A percentile compares a stretch with the other conserved stretches of the same genome.
Evolutionary conservation across 1,284 basidiomycete genomes (phyloP).

Genomic region (Pseudozyma sp.): DNA sequence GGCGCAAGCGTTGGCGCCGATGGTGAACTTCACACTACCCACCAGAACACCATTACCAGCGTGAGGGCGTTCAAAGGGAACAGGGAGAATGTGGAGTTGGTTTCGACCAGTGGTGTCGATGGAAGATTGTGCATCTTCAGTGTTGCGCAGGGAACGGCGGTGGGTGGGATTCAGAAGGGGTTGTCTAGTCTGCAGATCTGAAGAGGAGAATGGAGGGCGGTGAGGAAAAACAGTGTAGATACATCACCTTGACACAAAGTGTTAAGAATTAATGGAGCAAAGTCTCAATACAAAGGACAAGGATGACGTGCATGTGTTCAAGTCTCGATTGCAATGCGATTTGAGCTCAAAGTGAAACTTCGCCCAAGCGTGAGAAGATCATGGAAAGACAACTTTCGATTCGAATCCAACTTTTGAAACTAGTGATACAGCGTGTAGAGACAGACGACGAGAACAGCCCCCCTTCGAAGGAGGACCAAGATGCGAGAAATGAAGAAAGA

Average conservation of each 20-base stretch:
- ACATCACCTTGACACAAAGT: no score
- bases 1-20: slow-evolving; percentile 78
- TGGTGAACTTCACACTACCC: slow-evolving; percentile 77
- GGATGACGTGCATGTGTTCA: no score
- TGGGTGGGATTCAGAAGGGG: slow-evolving; percentile 57
- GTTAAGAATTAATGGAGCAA: no score
- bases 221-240: background rate
- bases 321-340: no score
- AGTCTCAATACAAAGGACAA: no score
- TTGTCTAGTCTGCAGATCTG: slow-evolving; percentile 55
- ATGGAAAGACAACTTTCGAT: no score
- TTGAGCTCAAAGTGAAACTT: no score
- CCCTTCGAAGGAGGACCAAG: no score
- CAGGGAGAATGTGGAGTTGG: slow-evolving; percentile 74
- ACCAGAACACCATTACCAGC: slow-evolving; percentile 98
- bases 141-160: slow-evolving; percentile 70
- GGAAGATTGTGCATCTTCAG: slow-evolving; percentile 94
- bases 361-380: no score
- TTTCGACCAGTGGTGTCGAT: slow-evolving; percentile 95
- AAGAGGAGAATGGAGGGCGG: background rate
- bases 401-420: slow-evolving; percentile 3
- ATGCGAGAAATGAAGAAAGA: background rate
- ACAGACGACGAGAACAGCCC: slow-evolving; percentile 5
- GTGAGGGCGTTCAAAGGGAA: slow-evolving; percentile 69
- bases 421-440: slow-evolving; percentile 26